These are phyloP conservation scores for Fraxinus anomala DNA, from an alignment of 257 asterid genomes.

Conservation along the genomic window DNA sequence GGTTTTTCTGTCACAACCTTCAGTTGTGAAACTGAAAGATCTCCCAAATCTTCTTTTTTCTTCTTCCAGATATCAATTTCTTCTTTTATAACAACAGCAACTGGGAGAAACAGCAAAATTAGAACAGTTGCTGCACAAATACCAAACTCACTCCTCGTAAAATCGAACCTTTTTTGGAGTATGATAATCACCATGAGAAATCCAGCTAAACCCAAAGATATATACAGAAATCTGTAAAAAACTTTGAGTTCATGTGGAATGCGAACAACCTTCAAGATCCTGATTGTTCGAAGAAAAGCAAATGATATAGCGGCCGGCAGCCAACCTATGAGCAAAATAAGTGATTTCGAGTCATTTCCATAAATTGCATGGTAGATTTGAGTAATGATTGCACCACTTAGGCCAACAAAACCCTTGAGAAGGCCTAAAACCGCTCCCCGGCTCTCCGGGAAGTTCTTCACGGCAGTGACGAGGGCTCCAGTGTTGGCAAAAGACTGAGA, in stretches of 20 bases:
- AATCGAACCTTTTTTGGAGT: slow-evolving; percentile 36
- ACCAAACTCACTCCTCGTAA: slow-evolving; percentile 34
- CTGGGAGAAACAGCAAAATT: slow-evolving; percentile 36
- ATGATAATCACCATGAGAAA: slow-evolving; percentile 48
- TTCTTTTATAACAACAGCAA: slow-evolving; percentile 36
- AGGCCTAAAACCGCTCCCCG: slow-evolving; percentile 54
- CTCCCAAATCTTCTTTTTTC: slow-evolving; percentile 30
- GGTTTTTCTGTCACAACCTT: slow-evolving; percentile 36
- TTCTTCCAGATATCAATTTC: slow-evolving; percentile 24
- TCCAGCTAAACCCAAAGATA: slow-evolving; percentile 52
- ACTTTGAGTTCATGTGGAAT: slow-evolving; percentile 49
- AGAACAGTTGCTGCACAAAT: slow-evolving; percentile 34
- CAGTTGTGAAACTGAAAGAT: slow-evolving; percentile 23
- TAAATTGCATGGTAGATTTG: slow-evolving; percentile 49
- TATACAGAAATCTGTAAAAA: slow-evolving; percentile 45
- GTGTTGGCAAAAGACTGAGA: slow-evolving; percentile 86
- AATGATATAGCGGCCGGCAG: slow-evolving; percentile 55
- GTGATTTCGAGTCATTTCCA: slow-evolving; percentile 37
- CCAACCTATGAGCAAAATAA: slow-evolving; percentile 61
- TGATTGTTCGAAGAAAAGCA: slow-evolving; percentile 43
- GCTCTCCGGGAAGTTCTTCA: slow-evolving; percentile 80
- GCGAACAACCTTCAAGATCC: slow-evolving; percentile 45
- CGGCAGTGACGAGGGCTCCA: slow-evolving; percentile 79
- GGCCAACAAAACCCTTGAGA: slow-evolving; percentile 55
- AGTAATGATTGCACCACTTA: slow-evolving; percentile 59